Percentiles rank a stretch among this genome's conserved stretches.
phyloP scores from a whole-genome alignment of 805 yeast species.

The Lipomyces starkeyi region DNA sequence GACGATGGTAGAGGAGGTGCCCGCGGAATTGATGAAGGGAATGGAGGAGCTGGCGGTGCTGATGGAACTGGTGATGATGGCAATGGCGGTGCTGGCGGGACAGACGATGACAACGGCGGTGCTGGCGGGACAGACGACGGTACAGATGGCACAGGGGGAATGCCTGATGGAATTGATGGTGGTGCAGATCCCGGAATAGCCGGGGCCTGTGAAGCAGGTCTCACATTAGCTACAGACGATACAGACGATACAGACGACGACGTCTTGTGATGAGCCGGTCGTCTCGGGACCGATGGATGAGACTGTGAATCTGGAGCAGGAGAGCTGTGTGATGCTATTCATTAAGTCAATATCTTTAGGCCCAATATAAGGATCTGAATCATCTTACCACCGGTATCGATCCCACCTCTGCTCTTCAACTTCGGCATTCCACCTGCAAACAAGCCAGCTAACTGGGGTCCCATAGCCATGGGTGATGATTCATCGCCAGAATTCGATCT shows the following conservation, averaged over 20 bases:
- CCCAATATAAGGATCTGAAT: background rate
- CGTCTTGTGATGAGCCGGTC: constrained; percentile 31
- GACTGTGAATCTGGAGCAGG: constrained; percentile 17
- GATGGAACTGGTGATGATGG: constrained; percentile 11
- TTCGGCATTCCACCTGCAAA: constrained; percentile 85
- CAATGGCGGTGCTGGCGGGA: constrained; percentile 20
- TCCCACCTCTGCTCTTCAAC: constrained; percentile 55
- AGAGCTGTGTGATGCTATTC: constrained; percentile 16
- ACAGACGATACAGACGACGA: constrained; percentile 27
- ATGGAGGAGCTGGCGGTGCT: constrained; percentile 13
- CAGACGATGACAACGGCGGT: constrained; percentile 31
- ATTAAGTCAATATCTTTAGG: background rate
- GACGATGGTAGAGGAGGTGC: constrained; percentile 47
- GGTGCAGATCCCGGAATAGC: constrained; percentile 22
- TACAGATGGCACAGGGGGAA: constrained; percentile 20
- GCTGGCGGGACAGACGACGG: constrained; percentile 30
- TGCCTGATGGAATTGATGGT: constrained; percentile 11
- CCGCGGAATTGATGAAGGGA: constrained; percentile 33
- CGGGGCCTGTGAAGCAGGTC: constrained; percentile 10
- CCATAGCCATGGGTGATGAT: constrained; percentile 10
- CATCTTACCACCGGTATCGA: constrained; percentile 39
- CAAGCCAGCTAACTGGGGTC: constrained; percentile 58
- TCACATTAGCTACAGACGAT: constrained; percentile 7
- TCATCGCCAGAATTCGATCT: constrained; percentile 3
- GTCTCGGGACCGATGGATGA: constrained; percentile 30